A percentile compares a stretch with the other conserved stretches of the same genome.
These are phyloP conservation scores for Suillus discolor DNA, from an alignment of 768 basidiomycete genomes.

Conservation along the genomic window DNA sequence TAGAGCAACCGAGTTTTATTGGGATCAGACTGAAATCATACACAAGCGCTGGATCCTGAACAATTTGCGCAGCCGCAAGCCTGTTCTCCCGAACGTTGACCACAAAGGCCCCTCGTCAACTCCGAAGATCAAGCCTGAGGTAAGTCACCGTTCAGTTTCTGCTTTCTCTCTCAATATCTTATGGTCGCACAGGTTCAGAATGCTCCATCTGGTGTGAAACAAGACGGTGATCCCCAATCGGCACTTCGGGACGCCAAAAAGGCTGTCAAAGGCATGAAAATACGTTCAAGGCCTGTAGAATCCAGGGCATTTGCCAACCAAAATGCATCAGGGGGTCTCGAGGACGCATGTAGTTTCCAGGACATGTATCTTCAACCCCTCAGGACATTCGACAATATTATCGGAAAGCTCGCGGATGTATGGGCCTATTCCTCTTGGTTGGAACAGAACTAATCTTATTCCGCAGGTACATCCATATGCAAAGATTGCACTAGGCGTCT, in stretches of 20 bases:
- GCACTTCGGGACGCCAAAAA: not conserved
- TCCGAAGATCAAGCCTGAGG: not conserved
- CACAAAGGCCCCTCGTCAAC: not conserved
- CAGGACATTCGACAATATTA: not conserved
- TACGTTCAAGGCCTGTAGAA: not conserved
- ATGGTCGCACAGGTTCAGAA: too few species aligned
- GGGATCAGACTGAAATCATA: not conserved
- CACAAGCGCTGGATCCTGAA: not conserved
- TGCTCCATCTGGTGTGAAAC: not conserved
- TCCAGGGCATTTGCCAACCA: not conserved
- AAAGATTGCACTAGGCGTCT: not conserved
- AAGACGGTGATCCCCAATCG: not conserved
- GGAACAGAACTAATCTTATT: not conserved
- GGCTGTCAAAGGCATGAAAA: not conserved
- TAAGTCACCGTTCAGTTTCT: too few species aligned
- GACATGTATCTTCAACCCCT: not conserved
- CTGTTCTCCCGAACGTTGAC: too few species aligned
- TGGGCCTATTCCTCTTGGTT: not conserved
- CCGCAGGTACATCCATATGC: slow-evolving; percentile 4
- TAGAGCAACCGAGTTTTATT: not conserved
- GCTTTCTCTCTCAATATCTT: not conserved
- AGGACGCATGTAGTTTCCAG: too few species aligned
- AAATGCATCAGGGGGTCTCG: not conserved
- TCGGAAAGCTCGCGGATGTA: not conserved
- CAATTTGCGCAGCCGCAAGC: too few species aligned